Percentiles rank a stretch among this genome's conserved stretches.
Conservation (phyloP, 1,284 basidiomycete genomes). For the Sutorius eximius region DNA sequence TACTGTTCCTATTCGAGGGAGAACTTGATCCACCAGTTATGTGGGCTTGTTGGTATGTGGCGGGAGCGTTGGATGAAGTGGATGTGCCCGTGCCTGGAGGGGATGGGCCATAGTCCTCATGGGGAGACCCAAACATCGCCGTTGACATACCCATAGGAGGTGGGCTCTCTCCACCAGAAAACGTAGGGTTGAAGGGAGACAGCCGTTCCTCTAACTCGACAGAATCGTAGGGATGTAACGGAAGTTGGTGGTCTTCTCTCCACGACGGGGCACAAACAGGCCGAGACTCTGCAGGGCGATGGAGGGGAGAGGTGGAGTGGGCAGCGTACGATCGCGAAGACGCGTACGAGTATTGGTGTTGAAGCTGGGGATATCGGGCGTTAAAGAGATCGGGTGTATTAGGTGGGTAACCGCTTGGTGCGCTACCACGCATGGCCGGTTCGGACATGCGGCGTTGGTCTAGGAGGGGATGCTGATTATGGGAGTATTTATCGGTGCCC, state of each 20-base stretch:
- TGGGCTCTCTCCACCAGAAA: slow-evolving; percentile 39
- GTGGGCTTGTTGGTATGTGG: slow-evolving; percentile 23
- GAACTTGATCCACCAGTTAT: slow-evolving; percentile 21
- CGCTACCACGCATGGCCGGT: slow-evolving; percentile 45
- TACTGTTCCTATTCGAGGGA: slow-evolving; percentile 45
- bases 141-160: slow-evolving; percentile 38
- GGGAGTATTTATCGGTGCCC: slow-evolving; percentile 41
- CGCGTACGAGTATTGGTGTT: slow-evolving; percentile 36
- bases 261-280: slow-evolving; percentile 41
- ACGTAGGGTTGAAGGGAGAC: slow-evolving; percentile 50
- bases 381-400: slow-evolving; percentile 27
- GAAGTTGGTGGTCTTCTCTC: slow-evolving; percentile 31
- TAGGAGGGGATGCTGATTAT: slow-evolving; percentile 36
- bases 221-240: slow-evolving; percentile 32
- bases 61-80: slow-evolving; percentile 42
- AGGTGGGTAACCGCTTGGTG: slow-evolving; percentile 24
- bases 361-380: slow-evolving; percentile 32
- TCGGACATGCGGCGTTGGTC: slow-evolving; percentile 67
- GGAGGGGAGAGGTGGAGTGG: slow-evolving; percentile 40
- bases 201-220: slow-evolving; percentile 45
- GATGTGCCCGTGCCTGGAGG: slow-evolving; percentile 59
- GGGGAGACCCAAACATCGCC: slow-evolving; percentile 43
- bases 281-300: slow-evolving; percentile 42
- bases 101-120: slow-evolving; percentile 52
- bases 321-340: slow-evolving; percentile 29